These are phyloP conservation scores for Dittrichia graveolens DNA, from an alignment of 129 eudicot genomes.

Conservation along the genomic window DNA sequence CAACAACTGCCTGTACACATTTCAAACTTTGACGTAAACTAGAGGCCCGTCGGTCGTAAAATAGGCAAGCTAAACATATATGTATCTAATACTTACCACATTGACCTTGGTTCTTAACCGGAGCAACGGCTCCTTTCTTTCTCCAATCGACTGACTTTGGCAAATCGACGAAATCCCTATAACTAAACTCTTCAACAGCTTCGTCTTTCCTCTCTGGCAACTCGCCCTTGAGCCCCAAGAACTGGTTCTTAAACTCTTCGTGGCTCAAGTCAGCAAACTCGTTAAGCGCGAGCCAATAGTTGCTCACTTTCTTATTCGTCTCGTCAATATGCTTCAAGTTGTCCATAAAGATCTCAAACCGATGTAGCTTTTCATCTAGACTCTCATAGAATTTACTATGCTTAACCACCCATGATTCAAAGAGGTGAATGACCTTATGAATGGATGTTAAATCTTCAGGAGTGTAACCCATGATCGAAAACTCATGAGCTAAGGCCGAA, in stretches of 20 bases:
- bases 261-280: conserved; percentile 94
- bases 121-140: conserved; percentile 89
- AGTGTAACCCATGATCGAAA: conserved; percentile 83
- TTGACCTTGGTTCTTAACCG: conserved; percentile 88
- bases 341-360: conserved; percentile 91
- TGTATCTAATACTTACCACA: conserved; percentile 97
- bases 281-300: conserved; percentile 90
- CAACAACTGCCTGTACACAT: conserved; percentile 79
- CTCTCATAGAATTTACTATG: conserved; percentile 69
- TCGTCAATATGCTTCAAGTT: conserved; percentile 91
- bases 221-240: conserved; percentile 67
- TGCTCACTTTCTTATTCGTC: conserved; percentile 62
- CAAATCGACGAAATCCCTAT: conserved; percentile 55
- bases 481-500: conserved; percentile 49
- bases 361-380: conserved; percentile 82
- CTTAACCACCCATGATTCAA: conserved; percentile 76
- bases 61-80: no score
- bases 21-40: background rate
- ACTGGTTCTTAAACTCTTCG: conserved; percentile 80
- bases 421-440: conserved; percentile 60
- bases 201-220: conserved; percentile 46
- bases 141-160: conserved; percentile 98
- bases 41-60: background rate
- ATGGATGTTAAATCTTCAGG: conserved; percentile 71
- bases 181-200: conserved; percentile 51